Evolutionary conservation across 768 basidiomycete species (phyloP), one percentile per base, ranked within the genome.

Genomic region (Psilocybe azurescens): DNA sequence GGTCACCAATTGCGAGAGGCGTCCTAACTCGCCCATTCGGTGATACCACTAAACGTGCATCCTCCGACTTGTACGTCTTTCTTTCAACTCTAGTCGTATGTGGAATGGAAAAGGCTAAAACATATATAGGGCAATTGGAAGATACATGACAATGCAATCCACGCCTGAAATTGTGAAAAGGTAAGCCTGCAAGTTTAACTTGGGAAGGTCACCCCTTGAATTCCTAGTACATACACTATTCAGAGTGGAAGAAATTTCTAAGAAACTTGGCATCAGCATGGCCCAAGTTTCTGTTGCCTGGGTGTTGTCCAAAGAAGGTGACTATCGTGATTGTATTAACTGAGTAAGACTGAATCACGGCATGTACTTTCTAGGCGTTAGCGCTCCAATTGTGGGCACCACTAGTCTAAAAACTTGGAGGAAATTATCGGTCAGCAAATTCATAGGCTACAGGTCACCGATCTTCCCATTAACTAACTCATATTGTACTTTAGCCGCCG

Each of bases 1-100:
- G 86, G 85, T 85, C 83, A 5, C 85, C 87, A 0, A 74, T 88
- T 20, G 85, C 80, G 1, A 76, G 83, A 5, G 87, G 87, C 1
- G 66, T 83, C 6, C 73, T 86, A n/a, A 78, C 82, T 29, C 79
- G 84, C 24, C 83, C 84, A 1, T 59, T 77, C 18, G 62, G 63
- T 4, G 73, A 78, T 49, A 71, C 77, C 54, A 83, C 81, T 1
- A 78, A 71, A 57, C 78, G 84, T 10, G 74, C 72, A 3, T 62
- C 67, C 36, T 75, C 74, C 1, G 83, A 86, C 65, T 55, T 70
- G 81, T 77, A 65, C 63, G 72, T 39, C 16, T 28, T 29, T 10
- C 10, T 49, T 50, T 33, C 32, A 7, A 1, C 11, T 24, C 2
- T 14, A 20, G 49, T 53, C 9, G 20, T 8, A 18, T 38, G 4